A percentile compares a stretch with the other conserved stretches of the same genome.
Conservation (phyloP, 1,284 basidiomycete genomes). For the Sanghuangporus sanghuang region DNA sequence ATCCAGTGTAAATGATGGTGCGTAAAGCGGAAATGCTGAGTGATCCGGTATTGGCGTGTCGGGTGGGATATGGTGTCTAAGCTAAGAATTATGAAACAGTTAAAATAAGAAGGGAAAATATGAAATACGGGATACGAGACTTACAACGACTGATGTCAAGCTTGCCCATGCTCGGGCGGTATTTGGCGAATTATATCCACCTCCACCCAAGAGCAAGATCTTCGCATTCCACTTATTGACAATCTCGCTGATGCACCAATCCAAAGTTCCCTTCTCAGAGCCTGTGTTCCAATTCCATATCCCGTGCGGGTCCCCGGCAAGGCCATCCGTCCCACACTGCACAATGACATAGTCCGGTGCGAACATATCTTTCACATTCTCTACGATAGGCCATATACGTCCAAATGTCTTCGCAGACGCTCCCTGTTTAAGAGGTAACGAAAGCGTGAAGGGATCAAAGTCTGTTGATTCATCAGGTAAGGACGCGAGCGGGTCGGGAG, state of each 20-base stretch:
- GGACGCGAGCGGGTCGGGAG: slow-evolving; percentile 49
- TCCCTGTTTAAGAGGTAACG: slow-evolving; percentile 67
- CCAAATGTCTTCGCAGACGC: slow-evolving; percentile 58
- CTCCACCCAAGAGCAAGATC: slow-evolving; percentile 63
- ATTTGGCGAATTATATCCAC: slow-evolving; percentile 79
- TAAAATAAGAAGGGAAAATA: background rate
- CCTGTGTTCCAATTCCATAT: slow-evolving; percentile 76
- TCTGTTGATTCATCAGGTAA: slow-evolving; percentile 38
- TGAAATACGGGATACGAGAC: slow-evolving; percentile 24
- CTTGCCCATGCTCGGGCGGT: slow-evolving; percentile 82
- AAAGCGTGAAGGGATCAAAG: slow-evolving; percentile 71
- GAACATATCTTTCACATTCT: slow-evolving; percentile 59
- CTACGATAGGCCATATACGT: slow-evolving; percentile 58
- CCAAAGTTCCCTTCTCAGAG: slow-evolving; percentile 52
- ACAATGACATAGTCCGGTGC: slow-evolving; percentile 75
- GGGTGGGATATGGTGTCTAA: slow-evolving; percentile 44
- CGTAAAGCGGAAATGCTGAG: slow-evolving; percentile 61
- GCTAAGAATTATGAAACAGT: slow-evolving; percentile 31
- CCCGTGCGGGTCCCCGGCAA: slow-evolving; percentile 78
- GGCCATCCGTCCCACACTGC: slow-evolving; percentile 83
- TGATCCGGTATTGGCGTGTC: slow-evolving; percentile 72
- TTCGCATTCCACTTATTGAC: slow-evolving; percentile 54
- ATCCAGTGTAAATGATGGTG: slow-evolving; percentile 76
- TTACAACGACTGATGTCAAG: slow-evolving; percentile 69
- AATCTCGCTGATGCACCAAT: slow-evolving; percentile 60